Evolutionary conservation across 352 stramenopile genomes (phyloP).

Genomic region (Pythium aquatile): DNA sequence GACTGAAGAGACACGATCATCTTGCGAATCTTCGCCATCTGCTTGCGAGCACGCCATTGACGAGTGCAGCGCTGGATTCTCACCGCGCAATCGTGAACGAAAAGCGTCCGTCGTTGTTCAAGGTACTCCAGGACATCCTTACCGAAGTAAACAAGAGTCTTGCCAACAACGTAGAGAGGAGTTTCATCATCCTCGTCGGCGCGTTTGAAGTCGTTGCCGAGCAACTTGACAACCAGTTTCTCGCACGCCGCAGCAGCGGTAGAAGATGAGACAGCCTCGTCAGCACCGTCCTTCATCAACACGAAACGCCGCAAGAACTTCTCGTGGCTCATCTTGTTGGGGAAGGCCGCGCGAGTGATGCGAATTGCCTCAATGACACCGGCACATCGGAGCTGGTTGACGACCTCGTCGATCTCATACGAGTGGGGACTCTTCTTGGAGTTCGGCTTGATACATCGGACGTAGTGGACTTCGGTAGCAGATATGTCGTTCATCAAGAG

Average conservation of each 20-base stretch:
- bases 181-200: conserved; percentile 40
- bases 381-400: conserved; percentile 87
- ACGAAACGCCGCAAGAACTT: conserved; percentile 84
- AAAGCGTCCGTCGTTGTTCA: conserved; percentile 71
- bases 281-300: conserved; percentile 50
- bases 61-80: conserved; percentile 58
- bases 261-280: conserved; percentile 27
- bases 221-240: conserved; percentile 46
- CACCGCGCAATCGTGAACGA: conserved; percentile 66
- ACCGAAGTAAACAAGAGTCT: conserved; percentile 93
- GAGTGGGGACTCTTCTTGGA: conserved; percentile 62
- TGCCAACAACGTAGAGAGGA: conserved; percentile 71
- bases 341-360: conserved; percentile 87
- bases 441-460: conserved; percentile 93
- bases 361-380: conserved; percentile 91
- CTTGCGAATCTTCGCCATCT: conserved; percentile 45
- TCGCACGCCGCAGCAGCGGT: conserved; percentile 68
- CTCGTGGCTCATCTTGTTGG: conserved; percentile 94
- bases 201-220: conserved; percentile 45
- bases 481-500: conserved; percentile 87
- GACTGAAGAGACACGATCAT: conserved; percentile 65
- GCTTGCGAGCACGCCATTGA: conserved; percentile 49
- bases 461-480: conserved; percentile 84
- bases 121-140: conserved; percentile 91
- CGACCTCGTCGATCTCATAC: conserved; percentile 86